Percentiles rank a stretch among this genome's conserved stretches.
Evolutionary conservation across 2,329 filamentous ascomycete species (phyloP).

Genomic region (Phyllosticta citrichinensis): DNA sequence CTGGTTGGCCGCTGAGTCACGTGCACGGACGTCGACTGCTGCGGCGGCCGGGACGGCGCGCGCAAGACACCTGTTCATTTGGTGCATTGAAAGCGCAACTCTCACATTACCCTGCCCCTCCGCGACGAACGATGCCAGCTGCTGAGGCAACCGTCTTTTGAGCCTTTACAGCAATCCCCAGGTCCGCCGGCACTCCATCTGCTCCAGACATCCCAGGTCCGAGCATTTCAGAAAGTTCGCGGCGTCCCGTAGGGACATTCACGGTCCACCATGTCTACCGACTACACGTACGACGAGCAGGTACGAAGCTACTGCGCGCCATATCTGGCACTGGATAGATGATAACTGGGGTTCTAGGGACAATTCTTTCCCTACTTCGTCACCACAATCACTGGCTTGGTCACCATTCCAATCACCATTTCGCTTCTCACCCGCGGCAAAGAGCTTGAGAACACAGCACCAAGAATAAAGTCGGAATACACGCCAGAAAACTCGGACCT

Average conservation of each 20-base stretch:
- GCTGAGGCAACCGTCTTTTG: neutral
- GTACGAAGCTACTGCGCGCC: slow-evolving; percentile 34
- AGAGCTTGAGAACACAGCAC: slow-evolving; percentile 69
- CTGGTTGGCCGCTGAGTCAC: neutral
- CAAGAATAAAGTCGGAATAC: slow-evolving; percentile 73
- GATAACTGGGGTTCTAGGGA: slow-evolving; percentile 43
- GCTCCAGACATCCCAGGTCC: neutral
- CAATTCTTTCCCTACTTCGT: slow-evolving; percentile 99
- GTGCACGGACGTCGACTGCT: slow-evolving; percentile 1
- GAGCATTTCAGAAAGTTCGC: neutral
- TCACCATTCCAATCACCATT: slow-evolving; percentile 86
- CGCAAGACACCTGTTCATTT: slow-evolving; percentile 11
- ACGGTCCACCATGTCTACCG: slow-evolving; percentile 62
- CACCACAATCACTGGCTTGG: slow-evolving; percentile 75
- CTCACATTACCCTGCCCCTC: neutral
- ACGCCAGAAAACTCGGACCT: slow-evolving; percentile 73
- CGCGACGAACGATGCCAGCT: slow-evolving; percentile 2
- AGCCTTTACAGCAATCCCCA: neutral
- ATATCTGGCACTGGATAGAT: neutral
- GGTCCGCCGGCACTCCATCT: neutral
- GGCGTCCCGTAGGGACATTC: slow-evolving; percentile 9
- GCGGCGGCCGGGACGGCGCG: slow-evolving; percentile 5
- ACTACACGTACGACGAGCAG: slow-evolving; percentile 98
- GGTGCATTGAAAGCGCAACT: slow-evolving; percentile 2
- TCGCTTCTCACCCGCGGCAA: slow-evolving; percentile 71